These are phyloP conservation scores for Chaetomidium leptoderma DNA, from an alignment of 495 filamentous ascomycete genomes.

Conservation along the genomic window DNA sequence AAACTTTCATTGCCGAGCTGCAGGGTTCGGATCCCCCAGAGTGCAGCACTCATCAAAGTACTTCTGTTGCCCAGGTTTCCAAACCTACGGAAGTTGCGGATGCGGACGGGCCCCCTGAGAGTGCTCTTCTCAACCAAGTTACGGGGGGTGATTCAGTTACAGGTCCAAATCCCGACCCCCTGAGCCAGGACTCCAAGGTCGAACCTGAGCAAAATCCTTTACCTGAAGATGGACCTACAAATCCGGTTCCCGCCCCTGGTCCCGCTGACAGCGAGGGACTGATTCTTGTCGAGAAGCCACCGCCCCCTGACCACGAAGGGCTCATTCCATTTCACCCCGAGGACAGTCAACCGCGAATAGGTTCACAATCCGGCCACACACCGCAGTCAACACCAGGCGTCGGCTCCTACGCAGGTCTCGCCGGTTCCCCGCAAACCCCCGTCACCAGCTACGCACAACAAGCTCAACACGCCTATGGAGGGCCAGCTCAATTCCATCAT, in stretches of 20 bases:
- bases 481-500: background rate
- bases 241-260: conserved; percentile 22
- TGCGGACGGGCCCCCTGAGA: background rate
- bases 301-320: conserved; percentile 16
- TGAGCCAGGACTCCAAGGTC: background rate
- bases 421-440: background rate
- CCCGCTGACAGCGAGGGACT: conserved; percentile 6
- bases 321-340: conserved; percentile 1
- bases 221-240: background rate
- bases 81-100: background rate
- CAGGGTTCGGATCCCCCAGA: conserved; percentile 10
- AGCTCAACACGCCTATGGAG: background rate
- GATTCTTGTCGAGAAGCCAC: conserved; percentile 10
- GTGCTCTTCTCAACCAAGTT: background rate
- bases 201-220: background rate
- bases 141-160: background rate
- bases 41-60: background rate
- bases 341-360: background rate
- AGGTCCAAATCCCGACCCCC: background rate
- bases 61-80: background rate
- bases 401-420: background rate
- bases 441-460: background rate
- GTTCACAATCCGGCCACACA: background rate
- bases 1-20: conserved; percentile 18
- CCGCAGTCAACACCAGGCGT: background rate